Evolutionary conservation across 768 basidiomycete species (phyloP).

Genomic region (Hirschioporus abietinus): DNA sequence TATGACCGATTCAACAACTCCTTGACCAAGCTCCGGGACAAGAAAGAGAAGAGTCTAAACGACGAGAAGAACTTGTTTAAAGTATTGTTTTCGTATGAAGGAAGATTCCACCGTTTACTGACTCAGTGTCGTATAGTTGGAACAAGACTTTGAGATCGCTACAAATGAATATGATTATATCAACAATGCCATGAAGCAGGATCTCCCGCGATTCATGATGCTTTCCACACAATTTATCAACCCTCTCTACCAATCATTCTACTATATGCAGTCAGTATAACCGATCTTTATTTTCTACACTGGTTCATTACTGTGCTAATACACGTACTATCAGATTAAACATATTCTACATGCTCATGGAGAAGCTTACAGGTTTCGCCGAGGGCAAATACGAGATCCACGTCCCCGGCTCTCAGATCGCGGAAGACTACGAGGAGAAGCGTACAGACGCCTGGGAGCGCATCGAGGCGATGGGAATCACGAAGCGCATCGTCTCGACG

Average conservation of each 20-base stretch:
- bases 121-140: slow-evolving; percentile 46
- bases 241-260: slow-evolving; percentile 97
- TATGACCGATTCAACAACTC: slow-evolving; percentile 97
- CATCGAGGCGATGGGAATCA: slow-evolving; percentile 76
- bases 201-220: slow-evolving; percentile 89
- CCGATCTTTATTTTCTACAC: neutral
- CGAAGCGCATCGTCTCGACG: slow-evolving; percentile 79
- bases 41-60: slow-evolving; percentile 93
- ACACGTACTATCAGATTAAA: slow-evolving; percentile 55
- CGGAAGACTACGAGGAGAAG: slow-evolving; percentile 68
- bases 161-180: slow-evolving; percentile 92
- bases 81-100: slow-evolving; percentile 37
- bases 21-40: slow-evolving; percentile 90
- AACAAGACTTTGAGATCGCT: slow-evolving; percentile 93
- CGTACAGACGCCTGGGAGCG: slow-evolving; percentile 77
- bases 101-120: neutral
- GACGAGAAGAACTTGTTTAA: slow-evolving; percentile 99
- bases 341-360: slow-evolving; percentile 89
- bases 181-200: slow-evolving; percentile 84
- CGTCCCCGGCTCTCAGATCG: slow-evolving; percentile 62
- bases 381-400: slow-evolving; percentile 71
- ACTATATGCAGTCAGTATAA: slow-evolving; percentile 91
- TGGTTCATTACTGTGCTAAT: neutral
- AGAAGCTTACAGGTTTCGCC: slow-evolving; percentile 87
- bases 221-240: slow-evolving; percentile 88